These are phyloP conservation scores for Bonnemaisonia californica DNA, from an alignment of 31 red algal species.

Conservation along the genomic window DNA sequence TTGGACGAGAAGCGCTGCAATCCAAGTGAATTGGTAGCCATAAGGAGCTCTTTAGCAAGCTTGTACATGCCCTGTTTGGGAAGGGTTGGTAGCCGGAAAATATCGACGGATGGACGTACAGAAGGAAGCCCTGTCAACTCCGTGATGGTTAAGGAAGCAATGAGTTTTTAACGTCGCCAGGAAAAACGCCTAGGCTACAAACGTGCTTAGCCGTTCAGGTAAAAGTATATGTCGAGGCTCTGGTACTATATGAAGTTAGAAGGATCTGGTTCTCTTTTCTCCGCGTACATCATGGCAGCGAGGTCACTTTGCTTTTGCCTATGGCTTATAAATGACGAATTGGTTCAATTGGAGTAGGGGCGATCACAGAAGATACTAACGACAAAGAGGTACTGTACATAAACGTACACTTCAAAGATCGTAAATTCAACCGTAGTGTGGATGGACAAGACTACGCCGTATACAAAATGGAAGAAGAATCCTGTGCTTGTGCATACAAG, in stretches of 20 bases:
- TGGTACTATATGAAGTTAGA: not conserved
- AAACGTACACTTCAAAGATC: not conserved
- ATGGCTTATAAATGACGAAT: constrained; percentile 26
- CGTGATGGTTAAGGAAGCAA: not conserved
- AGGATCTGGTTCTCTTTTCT: not conserved
- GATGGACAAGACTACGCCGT: not conserved
- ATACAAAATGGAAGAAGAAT: not conserved
- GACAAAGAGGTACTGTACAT: not conserved
- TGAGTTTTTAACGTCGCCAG: not conserved
- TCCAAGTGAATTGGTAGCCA: no score
- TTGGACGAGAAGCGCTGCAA: no score
- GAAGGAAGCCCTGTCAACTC: not conserved
- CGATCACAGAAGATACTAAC: constrained; percentile 10
- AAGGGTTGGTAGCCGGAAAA: not conserved
- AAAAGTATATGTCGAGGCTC: constrained; percentile 19
- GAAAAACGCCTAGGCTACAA: constrained; percentile 15
- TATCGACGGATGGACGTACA: not conserved
- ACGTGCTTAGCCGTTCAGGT: not conserved
- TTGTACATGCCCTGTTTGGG: no score
- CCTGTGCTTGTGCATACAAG: not conserved
- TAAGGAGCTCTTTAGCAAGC: no score
- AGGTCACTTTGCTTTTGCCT: constrained; percentile 29
- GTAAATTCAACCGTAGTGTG: not conserved
- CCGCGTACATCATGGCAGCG: not conserved
- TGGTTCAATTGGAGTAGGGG: not conserved